Evolutionary conservation across 2,329 filamentous ascomycete species (phyloP).

Genomic region (Chrysoporthe cubensis): DNA sequence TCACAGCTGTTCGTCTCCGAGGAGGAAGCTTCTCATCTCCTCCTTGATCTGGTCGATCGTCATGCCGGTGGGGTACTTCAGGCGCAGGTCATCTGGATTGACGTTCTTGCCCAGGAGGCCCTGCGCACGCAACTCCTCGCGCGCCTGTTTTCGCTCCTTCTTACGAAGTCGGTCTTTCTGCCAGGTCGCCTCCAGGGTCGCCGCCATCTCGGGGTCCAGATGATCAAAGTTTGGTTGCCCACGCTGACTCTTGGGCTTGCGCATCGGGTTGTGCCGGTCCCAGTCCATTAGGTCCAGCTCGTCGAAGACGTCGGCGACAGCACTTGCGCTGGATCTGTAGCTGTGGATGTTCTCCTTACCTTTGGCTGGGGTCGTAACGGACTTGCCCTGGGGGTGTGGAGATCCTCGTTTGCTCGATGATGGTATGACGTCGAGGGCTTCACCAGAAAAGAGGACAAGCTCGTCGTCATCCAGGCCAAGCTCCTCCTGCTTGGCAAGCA

Average conservation of each 20-base stretch:
- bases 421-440: neutral
- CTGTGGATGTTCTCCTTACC: constrained; percentile 5
- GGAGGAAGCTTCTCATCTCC: constrained; percentile 74
- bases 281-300: constrained; percentile 88
- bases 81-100: constrained; percentile 62
- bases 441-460: constrained; percentile 57
- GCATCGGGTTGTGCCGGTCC: constrained; percentile 65
- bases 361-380: neutral
- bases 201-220: constrained; percentile 70
- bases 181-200: constrained; percentile 62
- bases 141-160: constrained; percentile 68
- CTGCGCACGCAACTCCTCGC: constrained; percentile 69
- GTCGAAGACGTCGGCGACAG: constrained; percentile 57
- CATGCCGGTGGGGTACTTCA: constrained; percentile 77
- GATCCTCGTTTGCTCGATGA: constrained; percentile 17
- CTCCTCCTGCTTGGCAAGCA: constrained; percentile 65
- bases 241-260: constrained; percentile 66
- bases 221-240: constrained; percentile 55
- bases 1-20: constrained; percentile 65
- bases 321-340: constrained; percentile 42
- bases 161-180: constrained; percentile 73
- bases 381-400: neutral
- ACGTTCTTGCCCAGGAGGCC: constrained; percentile 66
- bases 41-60: constrained; percentile 69
- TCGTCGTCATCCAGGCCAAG: constrained; percentile 65